Conservation (phyloP, 2,329 filamentous ascomycete species). For the Stagonosporopsis rhizophila region DNA sequence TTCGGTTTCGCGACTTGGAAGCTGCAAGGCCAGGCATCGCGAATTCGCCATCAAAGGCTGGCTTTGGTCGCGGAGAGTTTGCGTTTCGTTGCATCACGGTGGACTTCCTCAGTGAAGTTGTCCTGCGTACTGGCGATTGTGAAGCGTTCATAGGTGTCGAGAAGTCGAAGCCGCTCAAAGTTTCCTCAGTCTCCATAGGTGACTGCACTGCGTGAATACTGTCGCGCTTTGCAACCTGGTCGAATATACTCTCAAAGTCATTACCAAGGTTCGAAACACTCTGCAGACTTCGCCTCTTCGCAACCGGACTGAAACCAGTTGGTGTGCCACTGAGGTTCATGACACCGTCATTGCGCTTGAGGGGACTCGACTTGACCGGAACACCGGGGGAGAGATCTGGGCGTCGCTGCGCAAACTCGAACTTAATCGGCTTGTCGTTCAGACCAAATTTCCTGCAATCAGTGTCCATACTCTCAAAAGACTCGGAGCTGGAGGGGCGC, state of each 20-base stretch:
- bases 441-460: slow-evolving; percentile 50
- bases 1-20: slow-evolving; percentile 70
- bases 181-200: slow-evolving; percentile 33
- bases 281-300: slow-evolving; percentile 89
- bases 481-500: slow-evolving; percentile 40
- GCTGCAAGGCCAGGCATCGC: slow-evolving; percentile 60
- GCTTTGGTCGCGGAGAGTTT: slow-evolving; percentile 47
- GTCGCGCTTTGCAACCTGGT: slow-evolving; percentile 52
- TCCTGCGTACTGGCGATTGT: slow-evolving; percentile 50
- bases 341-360: slow-evolving; percentile 89
- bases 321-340: slow-evolving; percentile 81
- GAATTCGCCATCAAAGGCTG: slow-evolving; percentile 56
- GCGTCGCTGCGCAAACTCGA: slow-evolving; percentile 51
- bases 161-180: slow-evolving; percentile 44
- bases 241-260: slow-evolving; percentile 78
- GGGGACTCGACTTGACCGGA: slow-evolving; percentile 73
- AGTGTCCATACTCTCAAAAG: slow-evolving; percentile 38
- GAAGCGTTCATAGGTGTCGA: slow-evolving; percentile 44
- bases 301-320: slow-evolving; percentile 81
- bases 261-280: slow-evolving; percentile 67
- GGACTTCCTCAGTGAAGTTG: slow-evolving; percentile 81
- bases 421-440: slow-evolving; percentile 56
- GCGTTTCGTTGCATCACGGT: slow-evolving; percentile 82
- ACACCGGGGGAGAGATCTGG: slow-evolving; percentile 45
- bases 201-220: slow-evolving; percentile 11